Evolutionary conservation across 345 rosid genomes (phyloP).

Genomic region (Populus simonii): DNA sequence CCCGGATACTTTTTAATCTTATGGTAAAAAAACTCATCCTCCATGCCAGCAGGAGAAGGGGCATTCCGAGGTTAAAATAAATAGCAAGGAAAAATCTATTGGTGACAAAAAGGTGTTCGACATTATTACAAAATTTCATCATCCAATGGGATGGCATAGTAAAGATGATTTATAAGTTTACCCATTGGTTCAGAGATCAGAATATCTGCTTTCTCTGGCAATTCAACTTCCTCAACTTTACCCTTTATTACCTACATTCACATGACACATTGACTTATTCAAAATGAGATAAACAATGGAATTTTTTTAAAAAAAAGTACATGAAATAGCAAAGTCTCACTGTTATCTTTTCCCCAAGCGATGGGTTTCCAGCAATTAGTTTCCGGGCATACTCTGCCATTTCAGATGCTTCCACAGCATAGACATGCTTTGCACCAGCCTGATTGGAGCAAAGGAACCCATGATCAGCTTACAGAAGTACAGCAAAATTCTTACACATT

Average conservation of each 20-base stretch:
- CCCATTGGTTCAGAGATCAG: conserved; percentile 99
- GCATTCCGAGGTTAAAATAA: background rate
- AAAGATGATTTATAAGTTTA: conserved; percentile 27
- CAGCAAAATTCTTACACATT: background rate
- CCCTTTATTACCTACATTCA: conserved; percentile 80
- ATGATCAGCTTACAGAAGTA: conserved; percentile 9
- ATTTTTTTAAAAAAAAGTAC: background rate
- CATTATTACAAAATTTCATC: background rate
- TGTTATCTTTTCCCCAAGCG: conserved; percentile 72
- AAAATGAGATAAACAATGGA: conserved; percentile 1
- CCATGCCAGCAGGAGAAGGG: background rate
- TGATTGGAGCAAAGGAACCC: conserved; percentile 25
- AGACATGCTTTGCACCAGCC: conserved; percentile 99
- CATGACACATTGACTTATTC: conserved; percentile 4
- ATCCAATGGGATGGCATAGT: background rate
- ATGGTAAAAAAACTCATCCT: conserved; percentile 3
- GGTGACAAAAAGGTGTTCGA: background rate
- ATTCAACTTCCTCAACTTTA: conserved; percentile 89
- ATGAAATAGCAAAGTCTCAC: conserved; percentile 39
- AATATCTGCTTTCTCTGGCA: conserved; percentile 97
- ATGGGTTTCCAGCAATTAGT: conserved; percentile 89
- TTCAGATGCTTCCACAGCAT: conserved; percentile 99
- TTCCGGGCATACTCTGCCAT: conserved; percentile 97
- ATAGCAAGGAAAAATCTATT: background rate
- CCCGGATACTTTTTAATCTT: background rate